Evolutionary conservation across 75 land plant genomes (phyloP), one percentile per base, ranked within the genome.

Genomic region (Ceratopteris richardii): DNA sequence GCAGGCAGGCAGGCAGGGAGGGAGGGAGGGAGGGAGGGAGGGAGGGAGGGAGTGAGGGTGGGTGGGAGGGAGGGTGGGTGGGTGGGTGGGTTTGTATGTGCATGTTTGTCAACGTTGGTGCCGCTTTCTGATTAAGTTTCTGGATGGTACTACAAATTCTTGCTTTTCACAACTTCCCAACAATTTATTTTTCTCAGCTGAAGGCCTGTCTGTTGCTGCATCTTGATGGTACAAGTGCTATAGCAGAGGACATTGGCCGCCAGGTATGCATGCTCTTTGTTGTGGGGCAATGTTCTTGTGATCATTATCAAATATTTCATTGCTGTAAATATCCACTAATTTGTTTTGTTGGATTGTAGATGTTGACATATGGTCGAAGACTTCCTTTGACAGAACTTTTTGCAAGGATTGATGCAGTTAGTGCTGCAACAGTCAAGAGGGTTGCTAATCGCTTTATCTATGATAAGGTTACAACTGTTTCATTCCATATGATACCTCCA

Each of bases 391-490:
- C 90, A 21, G 98, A 93, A 65, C 59, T 89, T 24, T 93, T 93
- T 79, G 98, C 98, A 10, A 76, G 98, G 53, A 93, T 93, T 48
- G 98, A 93, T 73, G 87, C 90, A 40, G 95, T 93, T 54, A 87
- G 85, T 72, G 90, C 87, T 51, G 88, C 81, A 58, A 88, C 90
- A 0, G 64, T 93, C 23, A 93, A 88, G 67, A 78, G 98, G 42
- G 98, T 93, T 63, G 98, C 90, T 12, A 82, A 83, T 68, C 77
- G 90, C 16, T 89, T 82, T 60, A 93, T 88, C 37, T 75, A 68
- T 76, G 88, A 87, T 61, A 68, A 61, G 82, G 96, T 90, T 61
- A 44, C n/a, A n/a, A n/a, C n/a, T n/a, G n/a, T 56, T 69, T 29
- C 21, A 17, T 14, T 55, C n/a, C 22, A 20, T 11, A 54, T 12